These are phyloP conservation scores for Bruguiera gymnorhiza DNA, from an alignment of 345 rosid species.

Conservation along the genomic window DNA sequence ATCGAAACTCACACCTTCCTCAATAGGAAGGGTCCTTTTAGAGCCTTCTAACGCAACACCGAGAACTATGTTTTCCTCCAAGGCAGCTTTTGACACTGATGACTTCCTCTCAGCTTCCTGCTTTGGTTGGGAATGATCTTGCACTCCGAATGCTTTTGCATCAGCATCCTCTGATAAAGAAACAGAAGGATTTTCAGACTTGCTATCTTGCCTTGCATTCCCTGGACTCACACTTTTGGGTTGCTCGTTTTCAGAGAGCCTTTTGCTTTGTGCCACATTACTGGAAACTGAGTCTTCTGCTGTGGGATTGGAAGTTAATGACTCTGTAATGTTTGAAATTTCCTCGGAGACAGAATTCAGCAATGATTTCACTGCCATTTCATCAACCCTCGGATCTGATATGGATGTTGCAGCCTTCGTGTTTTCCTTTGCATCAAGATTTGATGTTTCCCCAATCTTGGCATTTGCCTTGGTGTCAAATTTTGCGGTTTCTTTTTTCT, in stretches of 20 bases:
- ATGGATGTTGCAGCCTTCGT: constrained; percentile 24
- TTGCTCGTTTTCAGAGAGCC: constrained; percentile 25
- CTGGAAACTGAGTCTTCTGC: constrained; percentile 21
- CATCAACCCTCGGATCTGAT: constrained; percentile 34
- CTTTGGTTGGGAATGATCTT: constrained; percentile 24
- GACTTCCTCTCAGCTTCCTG: constrained; percentile 36
- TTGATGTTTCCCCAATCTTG: constrained; percentile 35
- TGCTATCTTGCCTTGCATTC: constrained; percentile 20
- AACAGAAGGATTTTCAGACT: constrained; percentile 22
- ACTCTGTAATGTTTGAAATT: constrained; percentile 20
- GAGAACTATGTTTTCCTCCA: constrained; percentile 79
- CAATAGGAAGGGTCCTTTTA: constrained; percentile 84
- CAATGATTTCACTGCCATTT: constrained; percentile 27
- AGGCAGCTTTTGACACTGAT: constrained; percentile 40
- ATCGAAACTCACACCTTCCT: constrained; percentile 49
- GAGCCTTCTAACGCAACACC: constrained; percentile 85
- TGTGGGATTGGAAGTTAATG: constrained; percentile 21
- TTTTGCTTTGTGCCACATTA: constrained; percentile 23
- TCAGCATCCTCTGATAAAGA: constrained; percentile 22
- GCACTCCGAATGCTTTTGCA: constrained; percentile 27
- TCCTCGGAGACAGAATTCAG: constrained; percentile 31
- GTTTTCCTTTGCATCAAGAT: constrained; percentile 33
- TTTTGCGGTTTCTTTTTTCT: constrained; percentile 32
- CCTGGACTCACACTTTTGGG: constrained; percentile 16
- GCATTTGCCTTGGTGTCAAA: constrained; percentile 35